Evolutionary conservation across 441 rosid genomes (phyloP), one percentile per base, ranked within the genome.

Genomic region (Theobroma grandiflorum): DNA sequence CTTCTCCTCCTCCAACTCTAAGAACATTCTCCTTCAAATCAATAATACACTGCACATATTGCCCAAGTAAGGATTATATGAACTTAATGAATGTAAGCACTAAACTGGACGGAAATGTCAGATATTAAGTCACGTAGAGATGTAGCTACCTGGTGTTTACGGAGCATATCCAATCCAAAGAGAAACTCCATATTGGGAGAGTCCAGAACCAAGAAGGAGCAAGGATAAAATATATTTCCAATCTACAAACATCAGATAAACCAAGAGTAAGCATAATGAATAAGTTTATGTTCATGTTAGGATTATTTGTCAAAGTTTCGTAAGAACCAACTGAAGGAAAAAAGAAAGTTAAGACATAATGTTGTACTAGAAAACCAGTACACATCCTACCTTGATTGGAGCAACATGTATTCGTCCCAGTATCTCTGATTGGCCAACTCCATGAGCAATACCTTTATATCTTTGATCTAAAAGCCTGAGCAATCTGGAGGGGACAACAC

Each of bases 371-470:
- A 68, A 33, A 63, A 33, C 22, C 47, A 15, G 33, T 8, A 42
- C 10, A 45, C 40, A 59, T 20, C 18, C 20, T 81, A 93, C 99
- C 97, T 96, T 96, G 84, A 96, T 93, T 73, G 98, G 91, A 83
- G 98, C 99, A 8, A 96, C 99, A 78, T 96, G 99, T 86, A 96
- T 95, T 40, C 98, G 91, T 74, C 98, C 98, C 83, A 96, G 75
- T 82, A 96, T 96, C 94, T 96, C 98, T 38, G 99, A 91, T 50
- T 96, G 99, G 81, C 98, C 99, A 78, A 96, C 99, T 75, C 99
- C 99, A 85, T 90, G 99, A 87, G 98, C 99, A 85, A 93, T 88
- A 84, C 99, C 98, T 88, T 83, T 93, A 80, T 93, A 95, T 31
- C 98, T 94, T 79, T 91, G 91, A 87, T 95, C 99, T 82, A 96